A percentile compares a stretch with the other conserved stretches of the same genome.
Evolutionary conservation across 176 grass and related monocot genomes (phyloP).

Genomic region (Triticum dicoccoides): DNA sequence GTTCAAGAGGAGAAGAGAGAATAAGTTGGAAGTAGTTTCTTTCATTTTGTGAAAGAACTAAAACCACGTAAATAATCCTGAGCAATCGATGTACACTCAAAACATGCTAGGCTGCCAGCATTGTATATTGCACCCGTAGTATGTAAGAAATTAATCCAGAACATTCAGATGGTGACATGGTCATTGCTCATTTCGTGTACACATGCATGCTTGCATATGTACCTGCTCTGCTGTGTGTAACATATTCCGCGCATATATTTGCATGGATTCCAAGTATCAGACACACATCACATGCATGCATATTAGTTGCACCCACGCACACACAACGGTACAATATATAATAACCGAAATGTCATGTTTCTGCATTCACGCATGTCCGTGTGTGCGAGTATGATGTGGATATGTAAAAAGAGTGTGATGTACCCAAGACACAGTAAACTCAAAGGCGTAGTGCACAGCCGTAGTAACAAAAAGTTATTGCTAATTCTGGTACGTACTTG

Average conservation of each 20-base stretch:
- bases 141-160: not conserved
- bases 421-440: not conserved
- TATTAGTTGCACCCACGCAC: slow-evolving; percentile 17
- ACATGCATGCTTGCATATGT: not conserved
- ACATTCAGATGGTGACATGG: not conserved
- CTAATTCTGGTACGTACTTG: not conserved
- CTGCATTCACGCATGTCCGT: not conserved
- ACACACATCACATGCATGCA: not conserved
- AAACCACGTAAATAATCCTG: not conserved
- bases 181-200: not conserved
- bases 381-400: not conserved
- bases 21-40: too few species aligned
- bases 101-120: not conserved
- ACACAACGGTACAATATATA: not conserved
- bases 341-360: not conserved
- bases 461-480: not conserved
- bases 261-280: not conserved
- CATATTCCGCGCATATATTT: not conserved
- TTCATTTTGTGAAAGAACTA: too few species aligned
- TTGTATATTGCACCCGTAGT: not conserved
- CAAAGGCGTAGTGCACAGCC: not conserved
- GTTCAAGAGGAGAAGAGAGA: not conserved
- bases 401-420: not conserved
- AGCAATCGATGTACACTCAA: not conserved
- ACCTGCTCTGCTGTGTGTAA: not conserved